Percentiles rank a stretch among this genome's conserved stretches.
Conservation (phyloP, 1,139 yeast species). For the Saccharomyces hybrid region DNA sequence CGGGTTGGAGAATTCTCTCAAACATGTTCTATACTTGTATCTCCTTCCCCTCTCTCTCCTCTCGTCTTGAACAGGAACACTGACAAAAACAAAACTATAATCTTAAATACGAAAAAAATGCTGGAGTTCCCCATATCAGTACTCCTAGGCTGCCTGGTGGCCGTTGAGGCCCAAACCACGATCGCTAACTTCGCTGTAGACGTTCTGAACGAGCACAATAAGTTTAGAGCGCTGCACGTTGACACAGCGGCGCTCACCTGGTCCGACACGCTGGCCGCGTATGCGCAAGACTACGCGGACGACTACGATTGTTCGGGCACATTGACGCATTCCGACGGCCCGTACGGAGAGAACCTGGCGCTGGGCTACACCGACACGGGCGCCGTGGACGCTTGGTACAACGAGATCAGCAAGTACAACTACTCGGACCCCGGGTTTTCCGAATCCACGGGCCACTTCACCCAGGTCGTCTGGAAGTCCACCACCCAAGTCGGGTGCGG, state of each 20-base stretch:
- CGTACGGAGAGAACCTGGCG: conserved; percentile 84
- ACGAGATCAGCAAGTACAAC: conserved; percentile 55
- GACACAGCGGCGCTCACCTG: conserved; percentile 54
- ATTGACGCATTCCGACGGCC: conserved; percentile 70
- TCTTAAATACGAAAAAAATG: conserved; percentile 4
- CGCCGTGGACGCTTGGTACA: conserved; percentile 80
- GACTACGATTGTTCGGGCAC: conserved; percentile 60
- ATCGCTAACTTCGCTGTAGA: neutral
- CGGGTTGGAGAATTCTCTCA: neutral
- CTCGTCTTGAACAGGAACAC: neutral
- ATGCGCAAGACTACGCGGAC: conserved; percentile 67
- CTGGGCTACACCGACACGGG: conserved; percentile 54
- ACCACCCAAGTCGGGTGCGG: conserved; percentile 74
- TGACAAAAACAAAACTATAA: neutral
- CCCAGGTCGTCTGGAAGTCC: conserved; percentile 77
- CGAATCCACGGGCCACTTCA: conserved; percentile 60
- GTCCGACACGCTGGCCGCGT: conserved; percentile 53
- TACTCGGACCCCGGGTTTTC: conserved; percentile 40
- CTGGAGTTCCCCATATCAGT: conserved; percentile 14
- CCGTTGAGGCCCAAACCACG: neutral
- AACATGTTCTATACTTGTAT: neutral
- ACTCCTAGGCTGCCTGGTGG: conserved; percentile 8
- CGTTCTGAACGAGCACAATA: conserved; percentile 55
- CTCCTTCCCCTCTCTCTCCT: too few species aligned
- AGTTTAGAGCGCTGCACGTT: conserved; percentile 54